Evolutionary conservation across 345 rosid genomes (phyloP).

Genomic region (Sonneratia alba): DNA sequence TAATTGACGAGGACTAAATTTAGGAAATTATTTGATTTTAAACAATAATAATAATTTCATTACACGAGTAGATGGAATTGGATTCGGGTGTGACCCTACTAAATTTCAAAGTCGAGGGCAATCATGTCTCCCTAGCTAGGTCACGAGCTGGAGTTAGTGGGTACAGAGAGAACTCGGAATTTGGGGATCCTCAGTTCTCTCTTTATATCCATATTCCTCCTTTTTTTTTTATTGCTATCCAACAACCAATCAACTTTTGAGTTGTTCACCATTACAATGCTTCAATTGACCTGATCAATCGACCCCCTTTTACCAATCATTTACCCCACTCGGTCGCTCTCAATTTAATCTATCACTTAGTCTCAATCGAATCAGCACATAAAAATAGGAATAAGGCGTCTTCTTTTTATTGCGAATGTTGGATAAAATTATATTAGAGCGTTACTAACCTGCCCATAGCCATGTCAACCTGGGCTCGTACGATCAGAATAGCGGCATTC

Average conservation of each 20-base stretch:
- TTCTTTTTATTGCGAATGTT: too few species aligned
- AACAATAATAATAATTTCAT: too few species aligned
- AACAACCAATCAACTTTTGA: slow-evolving; percentile 24
- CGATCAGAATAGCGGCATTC: slow-evolving; percentile 54
- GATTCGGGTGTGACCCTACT: background rate
- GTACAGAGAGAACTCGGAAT: slow-evolving; percentile 4
- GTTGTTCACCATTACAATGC: slow-evolving; percentile 22
- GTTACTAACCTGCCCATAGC: slow-evolving; percentile 71
- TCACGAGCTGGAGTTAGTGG: background rate
- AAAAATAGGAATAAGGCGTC: too few species aligned
- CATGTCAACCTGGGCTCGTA: slow-evolving; percentile 75
- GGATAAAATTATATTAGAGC: background rate
- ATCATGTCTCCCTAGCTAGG: background rate
- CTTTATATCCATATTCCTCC: background rate
- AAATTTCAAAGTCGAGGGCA: background rate
- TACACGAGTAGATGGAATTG: too few species aligned
- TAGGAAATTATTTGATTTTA: too few species aligned
- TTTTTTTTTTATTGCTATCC: background rate
- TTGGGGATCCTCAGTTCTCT: background rate
- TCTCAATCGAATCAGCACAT: too few species aligned
- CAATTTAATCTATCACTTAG: too few species aligned
- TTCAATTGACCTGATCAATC: slow-evolving; percentile 6
- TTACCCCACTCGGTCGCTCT: background rate
- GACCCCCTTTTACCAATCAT: background rate
- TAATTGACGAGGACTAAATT: too few species aligned